phyloP scores from a whole-genome alignment of 208 protist species.

The Angomonas deanei region DNA sequence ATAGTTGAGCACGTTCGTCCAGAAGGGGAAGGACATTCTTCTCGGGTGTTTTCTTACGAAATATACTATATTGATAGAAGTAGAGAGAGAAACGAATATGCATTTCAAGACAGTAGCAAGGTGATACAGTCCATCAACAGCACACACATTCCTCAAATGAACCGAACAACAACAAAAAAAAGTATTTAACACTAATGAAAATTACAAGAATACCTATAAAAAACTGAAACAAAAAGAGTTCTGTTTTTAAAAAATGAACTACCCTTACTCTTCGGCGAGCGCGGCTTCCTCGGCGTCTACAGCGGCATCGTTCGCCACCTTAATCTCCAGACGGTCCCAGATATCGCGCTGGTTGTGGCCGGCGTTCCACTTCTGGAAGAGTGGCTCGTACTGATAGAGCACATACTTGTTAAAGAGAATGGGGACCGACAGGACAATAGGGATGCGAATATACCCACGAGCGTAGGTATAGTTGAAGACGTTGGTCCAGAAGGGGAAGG shows the following conservation, averaged over 20 bases:
- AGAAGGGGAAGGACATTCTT: conserved; percentile 61
- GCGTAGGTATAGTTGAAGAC: conserved; percentile 80
- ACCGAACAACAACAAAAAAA: background rate
- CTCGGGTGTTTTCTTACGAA: background rate
- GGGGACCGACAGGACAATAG: conserved; percentile 64
- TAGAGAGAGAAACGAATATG: too few relatives aligned
- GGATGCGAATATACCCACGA: conserved; percentile 80
- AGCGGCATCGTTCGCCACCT: conserved; percentile 27
- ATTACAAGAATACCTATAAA: too few relatives aligned
- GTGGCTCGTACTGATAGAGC: conserved; percentile 54
- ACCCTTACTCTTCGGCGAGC: conserved; percentile 17
- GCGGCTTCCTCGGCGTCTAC: conserved; percentile 20
- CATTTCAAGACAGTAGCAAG: too few relatives aligned
- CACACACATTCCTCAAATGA: too few relatives aligned
- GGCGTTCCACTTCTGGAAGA: conserved; percentile 70
- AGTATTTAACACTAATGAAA: too few relatives aligned
- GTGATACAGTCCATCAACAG: too few relatives aligned
- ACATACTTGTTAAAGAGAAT: conserved; percentile 86
- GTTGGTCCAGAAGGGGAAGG: conserved; percentile 63
- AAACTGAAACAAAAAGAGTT: background rate
- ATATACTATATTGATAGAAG: conserved; percentile 1
- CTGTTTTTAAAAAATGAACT: conserved; percentile 1
- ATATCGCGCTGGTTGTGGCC: conserved; percentile 84
- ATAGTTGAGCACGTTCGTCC: conserved; percentile 76
- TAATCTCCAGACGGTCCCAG: conserved; percentile 78